These are phyloP conservation scores for Meyerozyma guilliermondii DNA, from an alignment of 1,139 yeast species.

Conservation along the genomic window DNA sequence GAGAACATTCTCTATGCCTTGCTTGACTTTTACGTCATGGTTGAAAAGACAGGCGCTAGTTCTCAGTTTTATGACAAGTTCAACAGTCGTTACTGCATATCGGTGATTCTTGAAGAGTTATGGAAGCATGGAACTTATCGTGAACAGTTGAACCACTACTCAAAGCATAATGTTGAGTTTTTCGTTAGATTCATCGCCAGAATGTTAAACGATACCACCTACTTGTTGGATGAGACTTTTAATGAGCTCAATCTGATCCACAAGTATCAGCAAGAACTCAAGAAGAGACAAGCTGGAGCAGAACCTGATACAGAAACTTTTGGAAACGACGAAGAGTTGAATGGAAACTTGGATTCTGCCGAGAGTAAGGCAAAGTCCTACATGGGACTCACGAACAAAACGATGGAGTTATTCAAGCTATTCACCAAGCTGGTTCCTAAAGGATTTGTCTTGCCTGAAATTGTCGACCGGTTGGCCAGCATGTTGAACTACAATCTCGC, in stretches of 20 bases:
- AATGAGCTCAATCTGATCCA: slow-evolving; percentile 77
- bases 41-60: slow-evolving; percentile 93
- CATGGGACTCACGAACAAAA: slow-evolving; percentile 79
- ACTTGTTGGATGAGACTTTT: slow-evolving; percentile 84
- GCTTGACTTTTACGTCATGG: slow-evolving; percentile 87
- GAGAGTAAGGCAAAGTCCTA: slow-evolving; percentile 79
- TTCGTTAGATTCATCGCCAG: slow-evolving; percentile 91
- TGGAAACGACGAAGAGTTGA: slow-evolving; percentile 59
- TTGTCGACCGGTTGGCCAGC: slow-evolving; percentile 89
- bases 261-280: slow-evolving; percentile 57
- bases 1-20: slow-evolving; percentile 74
- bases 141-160: slow-evolving; percentile 61
- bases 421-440: slow-evolving; percentile 84
- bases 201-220: slow-evolving; percentile 91
- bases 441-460: slow-evolving; percentile 83
- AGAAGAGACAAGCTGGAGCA: slow-evolving; percentile 33
- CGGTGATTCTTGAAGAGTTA: slow-evolving; percentile 74
- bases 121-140: slow-evolving; percentile 75
- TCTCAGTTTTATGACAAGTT: slow-evolving; percentile 96
- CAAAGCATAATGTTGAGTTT: slow-evolving; percentile 65
- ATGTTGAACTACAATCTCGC: slow-evolving; percentile 91
- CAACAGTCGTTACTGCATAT: slow-evolving; percentile 81
- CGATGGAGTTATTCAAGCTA: slow-evolving; percentile 70
- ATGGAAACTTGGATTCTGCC: slow-evolving; percentile 49
- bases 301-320: slow-evolving; percentile 36